Conservation (phyloP, 495 filamentous ascomycete species). For the Talaromyces liani region DNA sequence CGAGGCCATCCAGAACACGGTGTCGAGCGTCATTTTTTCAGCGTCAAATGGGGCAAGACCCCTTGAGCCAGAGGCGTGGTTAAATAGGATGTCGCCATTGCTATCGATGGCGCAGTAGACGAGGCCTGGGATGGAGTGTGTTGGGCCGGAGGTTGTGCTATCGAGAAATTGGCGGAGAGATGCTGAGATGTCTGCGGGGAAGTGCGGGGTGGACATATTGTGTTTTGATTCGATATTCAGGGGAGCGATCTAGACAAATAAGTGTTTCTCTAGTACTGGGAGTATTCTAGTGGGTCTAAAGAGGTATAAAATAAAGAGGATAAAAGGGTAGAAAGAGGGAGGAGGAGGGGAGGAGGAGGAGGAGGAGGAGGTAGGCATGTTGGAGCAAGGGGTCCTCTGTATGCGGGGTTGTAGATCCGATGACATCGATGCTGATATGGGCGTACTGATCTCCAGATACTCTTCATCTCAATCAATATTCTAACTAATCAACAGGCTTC, state of each 20-base stretch:
- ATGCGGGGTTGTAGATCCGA: not conserved
- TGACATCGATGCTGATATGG: not conserved
- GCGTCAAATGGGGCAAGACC: not conserved
- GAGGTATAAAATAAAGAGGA: not conserved
- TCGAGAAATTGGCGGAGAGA: constrained; percentile 22
- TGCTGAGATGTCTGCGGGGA: constrained; percentile 8
- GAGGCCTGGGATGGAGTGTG: constrained; percentile 1
- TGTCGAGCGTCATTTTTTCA: constrained; percentile 40
- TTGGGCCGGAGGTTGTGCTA: constrained; percentile 13
- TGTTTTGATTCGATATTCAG: not conserved
- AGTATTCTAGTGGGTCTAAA: not conserved
- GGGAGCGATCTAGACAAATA: too few relatives aligned
- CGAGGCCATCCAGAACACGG: constrained; percentile 46
- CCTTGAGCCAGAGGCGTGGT: constrained; percentile 3
- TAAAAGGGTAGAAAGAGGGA: not conserved
- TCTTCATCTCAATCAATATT: too few relatives aligned
- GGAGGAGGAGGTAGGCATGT: too few relatives aligned
- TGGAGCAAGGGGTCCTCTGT: not conserved
- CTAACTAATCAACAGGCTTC: constrained; percentile 10
- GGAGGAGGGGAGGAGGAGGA: not conserved
- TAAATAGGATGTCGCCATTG: constrained; percentile 5
- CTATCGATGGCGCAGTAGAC: constrained; percentile 3
- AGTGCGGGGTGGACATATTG: not conserved
- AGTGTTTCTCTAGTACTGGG: too few relatives aligned
- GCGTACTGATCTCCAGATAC: too few relatives aligned